phyloP scores from a whole-genome alignment of 164 flowering plant genomes.

The Annona squamosa region DNA sequence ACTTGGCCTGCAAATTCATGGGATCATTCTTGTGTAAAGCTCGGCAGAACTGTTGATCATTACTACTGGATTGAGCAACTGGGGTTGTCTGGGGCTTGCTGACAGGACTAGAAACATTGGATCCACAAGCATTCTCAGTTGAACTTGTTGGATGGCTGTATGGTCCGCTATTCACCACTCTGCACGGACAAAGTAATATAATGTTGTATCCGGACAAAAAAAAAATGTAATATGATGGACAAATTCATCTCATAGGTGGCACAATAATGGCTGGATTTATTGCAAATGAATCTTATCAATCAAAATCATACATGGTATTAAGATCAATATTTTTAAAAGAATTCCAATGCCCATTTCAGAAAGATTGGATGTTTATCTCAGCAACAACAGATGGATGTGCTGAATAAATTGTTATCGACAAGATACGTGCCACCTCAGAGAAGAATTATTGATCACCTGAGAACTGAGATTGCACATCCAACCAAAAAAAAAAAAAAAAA shows the following conservation, averaged over 20 bases:
- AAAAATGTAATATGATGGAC: too few species aligned
- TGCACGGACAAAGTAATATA: background rate
- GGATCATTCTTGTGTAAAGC: conserved; percentile 2
- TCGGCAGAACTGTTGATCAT: background rate
- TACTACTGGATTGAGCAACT: background rate
- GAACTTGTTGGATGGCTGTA: conserved; percentile 1
- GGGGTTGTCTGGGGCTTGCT: background rate
- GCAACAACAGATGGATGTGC: background rate
- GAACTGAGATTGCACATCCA: background rate
- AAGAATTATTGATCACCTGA: background rate
- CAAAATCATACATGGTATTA: background rate
- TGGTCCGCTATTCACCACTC: conserved; percentile 10
- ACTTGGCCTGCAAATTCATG: conserved; percentile 3
- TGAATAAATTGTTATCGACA: background rate
- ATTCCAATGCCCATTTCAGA: background rate
- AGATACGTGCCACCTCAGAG: background rate
- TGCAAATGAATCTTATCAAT: background rate
- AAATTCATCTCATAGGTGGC: too few species aligned
- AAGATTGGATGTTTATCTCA: background rate
- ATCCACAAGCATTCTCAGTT: conserved; percentile 1
- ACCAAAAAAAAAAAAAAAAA: too few species aligned
- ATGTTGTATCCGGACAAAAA: background rate
- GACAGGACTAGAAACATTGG: background rate
- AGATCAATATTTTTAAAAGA: background rate
- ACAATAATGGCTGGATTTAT: background rate